Evolutionary conservation across 2,329 filamentous ascomycete genomes (phyloP).

Genomic region (Blastomyces silverae): DNA sequence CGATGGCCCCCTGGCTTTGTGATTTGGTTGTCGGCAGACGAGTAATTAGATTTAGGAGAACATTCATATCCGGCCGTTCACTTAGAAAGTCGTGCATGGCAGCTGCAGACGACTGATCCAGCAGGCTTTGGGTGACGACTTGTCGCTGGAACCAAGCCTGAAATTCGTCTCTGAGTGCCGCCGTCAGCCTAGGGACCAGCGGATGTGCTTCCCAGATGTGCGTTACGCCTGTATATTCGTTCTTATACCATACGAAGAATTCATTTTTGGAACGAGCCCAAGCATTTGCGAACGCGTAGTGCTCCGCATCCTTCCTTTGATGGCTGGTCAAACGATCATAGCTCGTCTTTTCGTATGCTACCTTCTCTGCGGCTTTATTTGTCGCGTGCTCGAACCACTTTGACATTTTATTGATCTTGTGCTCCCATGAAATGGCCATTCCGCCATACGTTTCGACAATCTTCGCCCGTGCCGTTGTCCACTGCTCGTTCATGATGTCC

Average conservation of each 20-base stretch:
- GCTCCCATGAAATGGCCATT: neutral
- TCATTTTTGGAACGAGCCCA: neutral
- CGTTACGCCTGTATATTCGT: neutral
- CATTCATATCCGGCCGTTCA: neutral
- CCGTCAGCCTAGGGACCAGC: neutral
- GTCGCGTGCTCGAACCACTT: neutral
- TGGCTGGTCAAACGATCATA: neutral
- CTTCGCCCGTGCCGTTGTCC: neutral
- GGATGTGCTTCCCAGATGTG: neutral
- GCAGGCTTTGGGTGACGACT: neutral
- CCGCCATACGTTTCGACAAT: neutral
- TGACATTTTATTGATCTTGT: neutral
- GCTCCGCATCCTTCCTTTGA: neutral
- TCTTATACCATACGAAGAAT: slow-evolving; percentile 3
- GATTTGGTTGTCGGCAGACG: neutral
- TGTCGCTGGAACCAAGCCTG: neutral
- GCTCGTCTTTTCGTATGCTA: neutral
- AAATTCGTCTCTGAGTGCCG: neutral
- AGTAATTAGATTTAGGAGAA: neutral
- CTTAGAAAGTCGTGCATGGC: neutral
- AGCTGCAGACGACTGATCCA: slow-evolving; percentile 1
- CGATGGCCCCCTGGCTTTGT: neutral
- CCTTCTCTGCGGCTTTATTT: neutral
- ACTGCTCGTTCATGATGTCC: neutral
- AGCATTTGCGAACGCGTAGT: neutral